A percentile compares a stretch with the other conserved stretches of the same genome.
Conservation (phyloP, 306 rosid genomes). For the Cucurbita moschata region DNA sequence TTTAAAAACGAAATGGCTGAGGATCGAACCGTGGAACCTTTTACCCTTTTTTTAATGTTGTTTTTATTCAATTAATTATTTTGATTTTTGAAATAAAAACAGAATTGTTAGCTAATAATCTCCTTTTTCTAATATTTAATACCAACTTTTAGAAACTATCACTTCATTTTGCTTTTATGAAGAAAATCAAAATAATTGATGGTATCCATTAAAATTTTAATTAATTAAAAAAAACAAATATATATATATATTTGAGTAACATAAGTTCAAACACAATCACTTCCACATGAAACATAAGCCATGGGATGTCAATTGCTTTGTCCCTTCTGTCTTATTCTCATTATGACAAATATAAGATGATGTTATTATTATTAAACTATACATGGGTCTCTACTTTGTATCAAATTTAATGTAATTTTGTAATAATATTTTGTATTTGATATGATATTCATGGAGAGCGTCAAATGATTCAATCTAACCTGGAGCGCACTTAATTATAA, state of each 20-base stretch:
- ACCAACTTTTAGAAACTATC: background rate
- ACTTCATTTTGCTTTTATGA: no score
- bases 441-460: background rate
- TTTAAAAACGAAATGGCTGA: background rate
- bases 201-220: background rate
- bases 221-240: background rate
- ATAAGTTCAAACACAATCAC: background rate
- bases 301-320: slow-evolving; percentile 5
- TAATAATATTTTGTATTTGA: background rate
- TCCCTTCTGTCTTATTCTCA: background rate
- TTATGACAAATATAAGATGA: background rate
- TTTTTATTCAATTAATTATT: no score
- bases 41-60: no score
- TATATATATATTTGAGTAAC: background rate
- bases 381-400: background rate
- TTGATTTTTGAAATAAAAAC: no score
- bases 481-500: no score
- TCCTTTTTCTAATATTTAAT: background rate
- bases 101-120: background rate
- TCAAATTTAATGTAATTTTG: background rate
- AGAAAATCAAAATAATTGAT: background rate
- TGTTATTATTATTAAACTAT: background rate
- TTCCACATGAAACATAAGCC: slow-evolving; percentile 4
- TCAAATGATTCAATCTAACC: background rate
- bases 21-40: background rate